Percentiles rank a stretch among this genome's conserved stretches.
Evolutionary conservation across 2,329 filamentous ascomycete species (phyloP).

Genomic region (Periconia sp.): DNA sequence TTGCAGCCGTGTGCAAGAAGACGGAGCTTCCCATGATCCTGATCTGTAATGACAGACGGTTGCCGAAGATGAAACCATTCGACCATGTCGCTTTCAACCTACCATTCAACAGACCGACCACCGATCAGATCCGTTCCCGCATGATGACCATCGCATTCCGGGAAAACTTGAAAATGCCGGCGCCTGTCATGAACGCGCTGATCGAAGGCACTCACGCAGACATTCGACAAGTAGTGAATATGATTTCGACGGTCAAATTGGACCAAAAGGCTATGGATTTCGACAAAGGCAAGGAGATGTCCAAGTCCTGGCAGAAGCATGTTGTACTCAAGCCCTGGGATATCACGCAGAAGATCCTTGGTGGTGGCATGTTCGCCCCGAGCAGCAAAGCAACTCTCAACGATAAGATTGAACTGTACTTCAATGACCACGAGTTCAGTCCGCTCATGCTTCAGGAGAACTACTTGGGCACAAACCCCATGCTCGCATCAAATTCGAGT

Average conservation of each 20-base stretch:
- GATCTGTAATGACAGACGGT: slow-evolving; percentile 91
- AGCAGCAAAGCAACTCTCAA: slow-evolving; percentile 86
- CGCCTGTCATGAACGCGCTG: slow-evolving; percentile 82
- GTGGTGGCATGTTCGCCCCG: slow-evolving; percentile 79
- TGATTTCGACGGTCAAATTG: slow-evolving; percentile 92
- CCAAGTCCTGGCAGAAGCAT: slow-evolving; percentile 98
- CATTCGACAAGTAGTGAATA: slow-evolving; percentile 97
- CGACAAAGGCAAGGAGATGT: slow-evolving; percentile 88
- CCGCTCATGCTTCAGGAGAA: slow-evolving; percentile 98
- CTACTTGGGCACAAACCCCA: slow-evolving; percentile 82
- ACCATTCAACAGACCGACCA: slow-evolving; percentile 83
- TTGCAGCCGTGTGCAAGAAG: slow-evolving; percentile 94
- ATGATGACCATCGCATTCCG: slow-evolving; percentile 95
- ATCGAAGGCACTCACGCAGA: slow-evolving; percentile 96
- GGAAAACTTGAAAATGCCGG: slow-evolving; percentile 83
- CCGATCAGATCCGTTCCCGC: slow-evolving; percentile 85
- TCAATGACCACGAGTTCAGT: slow-evolving; percentile 98
- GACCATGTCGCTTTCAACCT: slow-evolving; percentile 83
- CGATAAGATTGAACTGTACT: slow-evolving; percentile 98
- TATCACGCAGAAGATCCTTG: slow-evolving; percentile 90
- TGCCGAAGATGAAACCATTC: slow-evolving; percentile 98
- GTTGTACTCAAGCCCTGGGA: slow-evolving; percentile 97
- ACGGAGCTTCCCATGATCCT: slow-evolving; percentile 92
- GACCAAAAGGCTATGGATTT: slow-evolving; percentile 80
- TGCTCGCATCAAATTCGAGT: slow-evolving; percentile 62